These are phyloP conservation scores for Fusarium irregulare DNA, from an alignment of 2,329 filamentous ascomycete species.

Conservation along the genomic window DNA sequence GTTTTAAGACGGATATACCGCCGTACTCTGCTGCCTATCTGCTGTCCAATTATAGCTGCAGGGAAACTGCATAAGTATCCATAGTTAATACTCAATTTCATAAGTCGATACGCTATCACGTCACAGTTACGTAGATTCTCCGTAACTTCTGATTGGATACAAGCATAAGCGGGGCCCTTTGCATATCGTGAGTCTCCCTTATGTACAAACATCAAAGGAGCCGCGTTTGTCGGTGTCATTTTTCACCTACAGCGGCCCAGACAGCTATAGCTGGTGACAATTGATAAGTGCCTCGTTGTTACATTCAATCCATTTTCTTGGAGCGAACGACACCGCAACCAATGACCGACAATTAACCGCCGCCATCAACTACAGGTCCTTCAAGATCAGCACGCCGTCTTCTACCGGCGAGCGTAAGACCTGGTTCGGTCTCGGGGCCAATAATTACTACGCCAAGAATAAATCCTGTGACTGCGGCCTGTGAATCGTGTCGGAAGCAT, in stretches of 20 bases:
- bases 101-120: too few relatives aligned
- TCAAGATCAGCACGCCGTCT: not conserved
- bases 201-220: too few relatives aligned
- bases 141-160: too few relatives aligned
- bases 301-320: fast-evolving
- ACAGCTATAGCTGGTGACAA: not conserved
- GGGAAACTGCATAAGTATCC: too few relatives aligned
- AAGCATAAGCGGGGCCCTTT: too few relatives aligned
- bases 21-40: fast-evolving
- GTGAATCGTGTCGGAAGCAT: slow-evolving; percentile 33
- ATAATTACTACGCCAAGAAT: not conserved
- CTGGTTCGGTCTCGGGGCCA: not conserved
- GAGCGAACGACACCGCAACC: too few relatives aligned
- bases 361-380: not conserved
- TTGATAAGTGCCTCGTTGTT: not conserved
- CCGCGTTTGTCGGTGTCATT: too few relatives aligned
- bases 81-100: too few relatives aligned
- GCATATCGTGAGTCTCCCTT: too few relatives aligned
- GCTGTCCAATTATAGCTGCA: too few relatives aligned
- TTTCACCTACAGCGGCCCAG: not conserved
- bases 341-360: not conserved
- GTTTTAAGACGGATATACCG: too few relatives aligned
- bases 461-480: slow-evolving; percentile 27
- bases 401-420: not conserved
- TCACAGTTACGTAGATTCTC: too few relatives aligned